Conservation (phyloP, 768 basidiomycete genomes). For the Exidia glandulosa region DNA sequence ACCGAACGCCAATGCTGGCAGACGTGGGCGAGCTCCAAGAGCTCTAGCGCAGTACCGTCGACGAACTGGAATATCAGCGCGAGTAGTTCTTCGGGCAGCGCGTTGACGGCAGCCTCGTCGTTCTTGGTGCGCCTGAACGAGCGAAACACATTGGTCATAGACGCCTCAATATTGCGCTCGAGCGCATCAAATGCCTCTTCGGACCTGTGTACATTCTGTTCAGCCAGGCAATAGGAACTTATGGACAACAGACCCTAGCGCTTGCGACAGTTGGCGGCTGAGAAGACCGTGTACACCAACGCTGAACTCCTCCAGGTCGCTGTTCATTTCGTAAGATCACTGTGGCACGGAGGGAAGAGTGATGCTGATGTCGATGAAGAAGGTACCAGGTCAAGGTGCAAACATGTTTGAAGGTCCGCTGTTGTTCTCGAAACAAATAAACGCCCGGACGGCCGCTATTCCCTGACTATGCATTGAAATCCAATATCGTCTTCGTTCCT, state of each 20-base stretch:
- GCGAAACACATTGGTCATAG: background rate
- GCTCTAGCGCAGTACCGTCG: background rate
- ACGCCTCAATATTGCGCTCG: background rate
- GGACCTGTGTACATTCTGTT: background rate
- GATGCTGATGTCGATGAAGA: too few relatives aligned
- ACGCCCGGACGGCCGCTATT: too few relatives aligned
- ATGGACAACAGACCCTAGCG: background rate
- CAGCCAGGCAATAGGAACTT: background rate
- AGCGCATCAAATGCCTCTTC: background rate
- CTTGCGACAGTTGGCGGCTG: background rate
- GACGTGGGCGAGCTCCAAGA: background rate
- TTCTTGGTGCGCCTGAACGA: background rate
- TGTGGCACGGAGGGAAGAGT: too few relatives aligned
- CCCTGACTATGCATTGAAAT: too few relatives aligned
- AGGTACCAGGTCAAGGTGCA: too few relatives aligned
- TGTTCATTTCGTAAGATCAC: background rate
- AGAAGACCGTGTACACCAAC: background rate
- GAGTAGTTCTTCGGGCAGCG: background rate
- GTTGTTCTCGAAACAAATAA: too few relatives aligned
- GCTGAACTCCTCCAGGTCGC: background rate
- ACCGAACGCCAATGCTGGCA: background rate
- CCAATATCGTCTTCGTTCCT: too few relatives aligned
- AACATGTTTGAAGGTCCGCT: too few relatives aligned
- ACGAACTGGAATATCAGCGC: background rate
- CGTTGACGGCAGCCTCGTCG: background rate